Conservation (phyloP, 805 yeast genomes). For the Lachancea mirantina region DNA sequence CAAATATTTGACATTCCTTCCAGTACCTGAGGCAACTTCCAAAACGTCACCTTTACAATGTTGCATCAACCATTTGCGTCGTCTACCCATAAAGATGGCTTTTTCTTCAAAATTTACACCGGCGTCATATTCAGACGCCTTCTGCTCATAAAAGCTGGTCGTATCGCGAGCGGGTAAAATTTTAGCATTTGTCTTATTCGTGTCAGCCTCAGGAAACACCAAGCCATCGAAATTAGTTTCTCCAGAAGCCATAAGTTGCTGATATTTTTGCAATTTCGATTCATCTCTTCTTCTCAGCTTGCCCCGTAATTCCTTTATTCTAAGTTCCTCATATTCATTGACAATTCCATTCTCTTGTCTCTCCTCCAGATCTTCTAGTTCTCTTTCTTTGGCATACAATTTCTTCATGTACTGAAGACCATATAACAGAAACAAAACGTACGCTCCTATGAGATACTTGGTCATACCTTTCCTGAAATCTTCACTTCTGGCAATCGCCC, state of each 20-base stretch:
- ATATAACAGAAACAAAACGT: constrained; percentile 47
- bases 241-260: constrained; percentile 38
- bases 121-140: constrained; percentile 75
- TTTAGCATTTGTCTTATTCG: constrained; percentile 29
- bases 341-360: constrained; percentile 31
- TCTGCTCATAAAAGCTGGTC: constrained; percentile 64
- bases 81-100: constrained; percentile 41
- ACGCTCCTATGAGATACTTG: constrained; percentile 54
- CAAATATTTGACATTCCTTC: constrained; percentile 78
- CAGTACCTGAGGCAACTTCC: constrained; percentile 95
- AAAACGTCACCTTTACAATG: constrained; percentile 81
- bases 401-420: constrained; percentile 63
- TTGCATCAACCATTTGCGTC: constrained; percentile 73
- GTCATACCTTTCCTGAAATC: constrained; percentile 58
- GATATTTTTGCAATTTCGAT: constrained; percentile 52
- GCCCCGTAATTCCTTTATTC: constrained; percentile 54
- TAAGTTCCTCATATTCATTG: constrained; percentile 57
- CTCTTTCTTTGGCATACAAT: constrained; percentile 57
- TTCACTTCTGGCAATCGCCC: constrained; percentile 46
- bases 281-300: constrained; percentile 58
- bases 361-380: constrained; percentile 38
- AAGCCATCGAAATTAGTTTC: constrained; percentile 31
- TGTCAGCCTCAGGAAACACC: constrained; percentile 22
- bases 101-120: constrained; percentile 57
- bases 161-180: constrained; percentile 74